phyloP scores from a whole-genome alignment of 208 protist genomes.

The Acanthamoeba royreba region DNA sequence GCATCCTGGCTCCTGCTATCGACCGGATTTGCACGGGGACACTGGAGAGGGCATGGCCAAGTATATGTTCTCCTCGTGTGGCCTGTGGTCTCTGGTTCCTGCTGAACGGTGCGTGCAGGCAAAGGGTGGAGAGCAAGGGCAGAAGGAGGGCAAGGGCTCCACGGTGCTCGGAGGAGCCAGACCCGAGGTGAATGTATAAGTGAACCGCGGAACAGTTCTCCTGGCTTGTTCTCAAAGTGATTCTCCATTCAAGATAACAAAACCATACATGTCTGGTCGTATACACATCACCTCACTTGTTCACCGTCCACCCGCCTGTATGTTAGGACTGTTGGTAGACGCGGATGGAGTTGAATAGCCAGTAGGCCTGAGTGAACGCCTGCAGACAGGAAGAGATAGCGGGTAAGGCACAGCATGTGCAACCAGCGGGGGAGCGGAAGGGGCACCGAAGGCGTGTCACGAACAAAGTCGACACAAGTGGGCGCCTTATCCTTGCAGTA shows the following conservation, averaged over 20 bases:
- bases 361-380: not conserved
- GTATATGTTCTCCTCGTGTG: not conserved
- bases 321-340: not conserved
- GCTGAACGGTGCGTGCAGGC: no score
- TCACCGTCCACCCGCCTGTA: no score
- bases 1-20: not conserved
- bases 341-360: not conserved
- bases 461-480: not conserved
- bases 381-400: not conserved
- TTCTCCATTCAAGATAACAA: no score
- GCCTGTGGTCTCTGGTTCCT: no score
- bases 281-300: no score
- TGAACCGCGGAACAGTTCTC: no score
- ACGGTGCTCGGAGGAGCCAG: not conserved
- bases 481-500: not conserved
- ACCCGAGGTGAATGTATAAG: not conserved
- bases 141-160: not conserved
- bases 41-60: not conserved
- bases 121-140: not conserved
- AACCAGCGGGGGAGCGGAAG: not conserved
- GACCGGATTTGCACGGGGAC: not conserved
- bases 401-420: not conserved
- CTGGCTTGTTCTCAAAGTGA: no score
- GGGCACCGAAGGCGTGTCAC: not conserved
- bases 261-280: no score